Base-by-base conservation (phyloP, 192 early-diverging fungal species). In the Dispira parvispora region DNA sequence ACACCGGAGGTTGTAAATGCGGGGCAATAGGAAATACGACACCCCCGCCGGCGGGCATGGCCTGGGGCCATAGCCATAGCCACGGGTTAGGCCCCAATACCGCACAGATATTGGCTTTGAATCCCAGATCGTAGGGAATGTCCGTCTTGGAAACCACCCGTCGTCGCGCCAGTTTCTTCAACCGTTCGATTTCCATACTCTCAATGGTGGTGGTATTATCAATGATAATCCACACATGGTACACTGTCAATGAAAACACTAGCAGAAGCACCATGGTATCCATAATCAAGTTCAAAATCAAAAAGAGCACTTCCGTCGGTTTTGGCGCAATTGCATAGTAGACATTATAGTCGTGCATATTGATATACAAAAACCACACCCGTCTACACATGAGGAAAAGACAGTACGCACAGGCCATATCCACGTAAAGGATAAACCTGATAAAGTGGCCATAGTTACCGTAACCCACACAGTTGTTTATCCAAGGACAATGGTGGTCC, bases 401-500 rank as follows among this genome's bases (percentile, higher is more conserved):
- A 52, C 78, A 78, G 65, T 75, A 82, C n/a, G 63, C 27, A n/a
- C 76, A 76, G 20, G 83, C 66, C 47, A 86, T 20, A 52, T 69
- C 78, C 8, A 86, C 85, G 46, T 78, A 88, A 46, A 71, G 74
- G 47, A 90, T 72, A 73, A 98, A 88, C 2, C 93, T 86, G 23
- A 90, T 44, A 69, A 87, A 87, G 68, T 96, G 82, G 16, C 73
- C 67, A 63, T 82, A 77, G 75, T 91, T 84, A 61, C 65, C 71
- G 73, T 87, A 74, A 52, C 88, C 86, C 58, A 97, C 74, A 69
- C 91, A 93, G 71, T 91, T 84, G 72, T 84, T 79, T 65, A 92
- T 82, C 90, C 91, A 98, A 9, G 92, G 93, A 52, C 88, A 90
- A 66, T 90, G 88, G 64, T 90, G 88, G 63, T 90, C 88, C 86